Percentiles rank a stretch among this genome's conserved stretches.
Conservation (phyloP, 73 alveolate species). For the Diophrys appendiculata region DNA sequence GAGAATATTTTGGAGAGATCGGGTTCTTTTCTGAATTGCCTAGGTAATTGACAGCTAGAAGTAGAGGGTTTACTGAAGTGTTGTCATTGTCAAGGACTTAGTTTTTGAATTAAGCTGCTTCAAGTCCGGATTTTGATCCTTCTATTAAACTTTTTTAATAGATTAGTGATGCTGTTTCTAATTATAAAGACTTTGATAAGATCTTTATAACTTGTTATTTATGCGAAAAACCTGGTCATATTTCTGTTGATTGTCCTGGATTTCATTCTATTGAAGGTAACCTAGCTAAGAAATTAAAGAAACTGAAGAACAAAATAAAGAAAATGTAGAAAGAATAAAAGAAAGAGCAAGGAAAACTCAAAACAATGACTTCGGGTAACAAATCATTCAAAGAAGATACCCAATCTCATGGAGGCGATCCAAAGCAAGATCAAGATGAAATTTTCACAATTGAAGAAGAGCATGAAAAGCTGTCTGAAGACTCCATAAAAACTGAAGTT, state of each 20-base stretch:
- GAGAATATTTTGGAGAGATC: conserved; percentile 82
- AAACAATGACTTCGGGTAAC: neutral
- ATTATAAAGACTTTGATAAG: conserved; percentile 25
- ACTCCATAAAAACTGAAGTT: too few relatives aligned
- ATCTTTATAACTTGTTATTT: conserved; percentile 70
- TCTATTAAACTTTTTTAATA: conserved; percentile 54
- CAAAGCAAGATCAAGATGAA: neutral
- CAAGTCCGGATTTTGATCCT: conserved; percentile 56
- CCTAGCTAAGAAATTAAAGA: conserved; percentile 42
- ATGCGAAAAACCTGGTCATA: conserved; percentile 74
- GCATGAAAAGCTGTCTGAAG: conserved; percentile 6
- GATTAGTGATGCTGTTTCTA: conserved; percentile 43
- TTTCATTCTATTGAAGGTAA: conserved; percentile 51
- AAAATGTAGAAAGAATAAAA: conserved; percentile 4
- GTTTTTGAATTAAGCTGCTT: conserved; percentile 34
- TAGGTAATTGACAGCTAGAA: conserved; percentile 72
- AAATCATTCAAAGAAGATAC: neutral
- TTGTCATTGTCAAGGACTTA: conserved; percentile 60
- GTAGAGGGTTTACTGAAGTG: conserved; percentile 78
- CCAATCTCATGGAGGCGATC: neutral
- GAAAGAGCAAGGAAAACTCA: neutral
- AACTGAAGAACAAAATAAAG: conserved; percentile 16
- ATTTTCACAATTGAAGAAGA: neutral
- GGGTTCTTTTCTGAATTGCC: conserved; percentile 83
- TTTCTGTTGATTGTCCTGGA: conserved; percentile 49